These are phyloP conservation scores for Lasiosphaeria hispida DNA, from an alignment of 495 filamentous ascomycete species.

Conservation along the genomic window DNA sequence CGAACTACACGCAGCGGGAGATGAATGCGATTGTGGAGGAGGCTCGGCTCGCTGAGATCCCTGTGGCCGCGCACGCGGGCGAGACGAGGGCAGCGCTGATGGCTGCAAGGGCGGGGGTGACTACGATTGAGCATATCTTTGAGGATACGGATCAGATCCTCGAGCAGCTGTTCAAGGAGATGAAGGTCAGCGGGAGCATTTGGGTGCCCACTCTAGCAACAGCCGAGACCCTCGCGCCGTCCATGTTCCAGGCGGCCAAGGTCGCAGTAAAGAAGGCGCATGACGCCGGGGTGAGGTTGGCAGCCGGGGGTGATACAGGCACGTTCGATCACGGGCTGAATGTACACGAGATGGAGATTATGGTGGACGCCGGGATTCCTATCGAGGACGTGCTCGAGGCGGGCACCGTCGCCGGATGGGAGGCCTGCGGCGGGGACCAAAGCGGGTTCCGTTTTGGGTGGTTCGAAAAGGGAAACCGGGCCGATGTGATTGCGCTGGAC, in stretches of 20 bases:
- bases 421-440: conserved; percentile 48
- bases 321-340: conserved; percentile 52
- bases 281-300: conserved; percentile 43
- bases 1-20: conserved; percentile 47
- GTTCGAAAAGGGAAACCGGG: conserved; percentile 44
- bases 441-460: conserved; percentile 50
- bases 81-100: conserved; percentile 43
- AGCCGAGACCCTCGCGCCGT: conserved; percentile 27
- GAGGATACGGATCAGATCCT: conserved; percentile 35
- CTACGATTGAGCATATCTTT: conserved; percentile 51
- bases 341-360: conserved; percentile 47
- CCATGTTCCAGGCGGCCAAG: conserved; percentile 31
- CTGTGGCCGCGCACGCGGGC: conserved; percentile 47
- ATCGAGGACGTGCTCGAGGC: conserved; percentile 46
- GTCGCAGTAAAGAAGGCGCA: conserved; percentile 17
- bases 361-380: conserved; percentile 50
- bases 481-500: conserved; percentile 49
- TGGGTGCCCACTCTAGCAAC: conserved; percentile 52
- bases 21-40: conserved; percentile 52
- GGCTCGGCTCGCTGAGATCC: conserved; percentile 36
- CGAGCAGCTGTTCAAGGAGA: conserved; percentile 34
- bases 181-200: conserved; percentile 40
- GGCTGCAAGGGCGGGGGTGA: conserved; percentile 50
- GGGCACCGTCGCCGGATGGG: conserved; percentile 49
- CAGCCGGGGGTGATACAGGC: conserved; percentile 51